phyloP scores from a whole-genome alignment of 257 asterid genomes.

The Przewalskia tangutica region DNA sequence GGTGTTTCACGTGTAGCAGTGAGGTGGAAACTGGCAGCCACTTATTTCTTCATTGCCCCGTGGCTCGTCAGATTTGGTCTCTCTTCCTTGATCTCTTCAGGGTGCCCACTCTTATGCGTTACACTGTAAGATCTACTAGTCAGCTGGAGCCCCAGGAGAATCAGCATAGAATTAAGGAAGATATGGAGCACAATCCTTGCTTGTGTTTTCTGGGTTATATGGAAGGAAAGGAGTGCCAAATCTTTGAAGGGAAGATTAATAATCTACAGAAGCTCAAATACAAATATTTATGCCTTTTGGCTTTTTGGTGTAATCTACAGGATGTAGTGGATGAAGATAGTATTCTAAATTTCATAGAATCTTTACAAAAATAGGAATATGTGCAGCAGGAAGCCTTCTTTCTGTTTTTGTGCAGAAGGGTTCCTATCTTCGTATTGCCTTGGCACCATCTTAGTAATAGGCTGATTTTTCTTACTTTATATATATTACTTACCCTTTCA shows the following conservation, averaged over 20 bases:
- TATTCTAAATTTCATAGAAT: neutral
- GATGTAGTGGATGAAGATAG: neutral
- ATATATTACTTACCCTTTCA: neutral
- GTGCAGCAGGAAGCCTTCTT: neutral
- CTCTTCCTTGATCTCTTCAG: too few species aligned
- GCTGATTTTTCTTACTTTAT: neutral
- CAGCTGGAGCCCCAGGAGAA: neutral
- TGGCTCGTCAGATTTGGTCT: too few species aligned
- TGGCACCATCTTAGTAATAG: neutral
- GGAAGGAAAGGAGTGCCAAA: neutral
- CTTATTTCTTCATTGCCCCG: too few species aligned
- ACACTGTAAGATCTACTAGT: neutral
- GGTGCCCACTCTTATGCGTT: neutral
- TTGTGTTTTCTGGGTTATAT: neutral
- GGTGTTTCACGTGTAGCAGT: too few species aligned
- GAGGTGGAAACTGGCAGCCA: too few species aligned
- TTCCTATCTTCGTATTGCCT: neutral
- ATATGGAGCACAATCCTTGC: neutral
- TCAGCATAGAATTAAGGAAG: neutral
- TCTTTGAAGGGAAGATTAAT: neutral
- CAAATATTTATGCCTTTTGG: neutral
- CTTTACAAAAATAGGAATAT: neutral
- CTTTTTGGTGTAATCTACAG: neutral
- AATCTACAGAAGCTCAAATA: neutral
- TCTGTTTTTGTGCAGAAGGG: neutral